Conservation (phyloP, 2,329 filamentous ascomycete species). For the Fusarium sp. region DNA sequence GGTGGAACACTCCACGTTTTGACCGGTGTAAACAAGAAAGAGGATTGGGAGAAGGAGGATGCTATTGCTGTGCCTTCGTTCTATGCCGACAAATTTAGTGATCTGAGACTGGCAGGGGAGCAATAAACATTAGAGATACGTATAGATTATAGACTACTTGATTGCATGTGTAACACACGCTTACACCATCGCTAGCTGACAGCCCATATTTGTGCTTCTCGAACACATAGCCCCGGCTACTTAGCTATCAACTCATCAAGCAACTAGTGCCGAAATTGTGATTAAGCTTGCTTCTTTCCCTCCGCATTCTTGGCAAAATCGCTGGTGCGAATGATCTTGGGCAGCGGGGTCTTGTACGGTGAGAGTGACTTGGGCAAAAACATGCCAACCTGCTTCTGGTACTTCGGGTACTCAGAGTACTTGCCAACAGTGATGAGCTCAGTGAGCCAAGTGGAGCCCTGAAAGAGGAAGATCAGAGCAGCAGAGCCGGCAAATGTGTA, state of each 20-base stretch:
- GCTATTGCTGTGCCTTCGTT: conserved; percentile 80
- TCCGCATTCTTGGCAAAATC: conserved; percentile 62
- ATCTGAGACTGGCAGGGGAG: conserved; percentile 65
- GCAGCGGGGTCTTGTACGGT: conserved; percentile 59
- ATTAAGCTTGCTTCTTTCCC: conserved; percentile 53
- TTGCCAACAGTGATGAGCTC: conserved; percentile 84
- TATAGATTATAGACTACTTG: conserved; percentile 43
- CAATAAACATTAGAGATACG: conserved; percentile 25
- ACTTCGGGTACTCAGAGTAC: conserved; percentile 88
- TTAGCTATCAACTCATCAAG: background rate
- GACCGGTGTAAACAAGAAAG: conserved; percentile 89
- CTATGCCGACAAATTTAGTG: conserved; percentile 87
- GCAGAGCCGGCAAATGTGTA: conserved; percentile 82
- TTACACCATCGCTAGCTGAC: background rate
- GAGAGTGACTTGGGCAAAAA: conserved; percentile 76
- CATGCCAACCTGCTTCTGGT: conserved; percentile 84
- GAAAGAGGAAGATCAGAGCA: conserved; percentile 83
- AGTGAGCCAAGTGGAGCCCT: conserved; percentile 88
- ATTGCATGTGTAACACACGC: background rate
- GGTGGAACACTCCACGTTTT: conserved; percentile 92
- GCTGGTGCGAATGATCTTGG: conserved; percentile 65
- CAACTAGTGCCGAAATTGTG: background rate
- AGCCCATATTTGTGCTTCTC: background rate
- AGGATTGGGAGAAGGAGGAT: conserved; percentile 80
- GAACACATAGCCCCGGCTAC: background rate